Evolutionary conservation across 75 land plant genomes (phyloP).

Genomic region (Larix kaempferi): DNA sequence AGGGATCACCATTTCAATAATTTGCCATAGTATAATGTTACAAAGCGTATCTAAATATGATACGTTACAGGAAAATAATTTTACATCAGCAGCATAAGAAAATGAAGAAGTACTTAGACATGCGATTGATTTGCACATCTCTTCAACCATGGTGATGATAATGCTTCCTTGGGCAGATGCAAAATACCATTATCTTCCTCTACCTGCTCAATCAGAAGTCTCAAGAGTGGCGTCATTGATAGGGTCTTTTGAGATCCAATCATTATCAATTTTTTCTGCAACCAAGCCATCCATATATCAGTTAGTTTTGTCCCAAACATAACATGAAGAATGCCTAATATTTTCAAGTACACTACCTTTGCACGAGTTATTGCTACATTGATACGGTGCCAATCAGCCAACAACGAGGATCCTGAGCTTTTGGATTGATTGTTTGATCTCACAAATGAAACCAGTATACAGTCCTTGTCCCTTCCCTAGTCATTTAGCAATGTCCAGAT

Average conservation of each 20-base stretch:
- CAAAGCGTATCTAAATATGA: too few relatives aligned
- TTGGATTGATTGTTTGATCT: conserved; percentile 52
- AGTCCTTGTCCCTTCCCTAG: conserved; percentile 92
- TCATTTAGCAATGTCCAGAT: conserved; percentile 1
- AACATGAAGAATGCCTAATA: not conserved
- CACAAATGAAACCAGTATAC: conserved; percentile 79
- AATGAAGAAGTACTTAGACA: not conserved
- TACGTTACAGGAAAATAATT: too few relatives aligned
- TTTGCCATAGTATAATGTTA: too few relatives aligned
- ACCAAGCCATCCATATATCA: not conserved
- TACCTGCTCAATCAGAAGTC: conserved; percentile 76
- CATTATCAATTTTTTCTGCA: conserved; percentile 92
- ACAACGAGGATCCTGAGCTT: conserved; percentile 44
- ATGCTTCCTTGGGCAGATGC: conserved; percentile 22
- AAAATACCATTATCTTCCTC: conserved; percentile 41
- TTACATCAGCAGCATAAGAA: too few relatives aligned
- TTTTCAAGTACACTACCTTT: conserved; percentile 46
- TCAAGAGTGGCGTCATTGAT: conserved; percentile 66
- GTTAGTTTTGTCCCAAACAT: not conserved
- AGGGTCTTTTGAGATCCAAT: conserved; percentile 76
- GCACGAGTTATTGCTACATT: conserved; percentile 90
- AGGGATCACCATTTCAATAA: too few relatives aligned
- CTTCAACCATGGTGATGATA: conserved; percentile 15
- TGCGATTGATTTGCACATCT: conserved; percentile 32
- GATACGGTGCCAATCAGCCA: conserved; percentile 92